Percentiles rank a stretch among this genome's conserved stretches.
These are phyloP conservation scores for Delphinella strobiligena DNA, from an alignment of 2,329 filamentous ascomycete species.

Conservation along the genomic window DNA sequence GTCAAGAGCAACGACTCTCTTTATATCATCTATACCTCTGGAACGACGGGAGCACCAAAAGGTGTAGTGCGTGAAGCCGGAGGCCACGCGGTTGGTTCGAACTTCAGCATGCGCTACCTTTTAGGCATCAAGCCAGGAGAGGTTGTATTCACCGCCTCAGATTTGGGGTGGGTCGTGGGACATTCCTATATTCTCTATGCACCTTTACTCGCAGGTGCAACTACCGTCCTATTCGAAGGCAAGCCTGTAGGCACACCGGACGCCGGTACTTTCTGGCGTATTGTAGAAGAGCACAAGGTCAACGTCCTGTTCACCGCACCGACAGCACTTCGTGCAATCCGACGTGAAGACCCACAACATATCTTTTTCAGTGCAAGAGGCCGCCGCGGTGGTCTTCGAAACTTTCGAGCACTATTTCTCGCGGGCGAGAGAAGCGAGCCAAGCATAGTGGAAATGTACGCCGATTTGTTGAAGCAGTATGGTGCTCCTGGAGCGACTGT, in stretches of 20 bases:
- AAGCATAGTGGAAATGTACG: slow-evolving; percentile 70
- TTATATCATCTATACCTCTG: slow-evolving; percentile 86
- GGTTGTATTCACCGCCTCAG: slow-evolving; percentile 67
- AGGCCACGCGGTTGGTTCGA: slow-evolving; percentile 75
- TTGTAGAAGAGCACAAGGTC: slow-evolving; percentile 73
- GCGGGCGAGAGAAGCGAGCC: slow-evolving; percentile 86
- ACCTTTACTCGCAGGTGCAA: slow-evolving; percentile 71
- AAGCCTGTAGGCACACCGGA: slow-evolving; percentile 86
- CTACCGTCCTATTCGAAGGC: slow-evolving; percentile 85
- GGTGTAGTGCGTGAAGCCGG: slow-evolving; percentile 73
- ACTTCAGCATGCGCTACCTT: slow-evolving; percentile 69
- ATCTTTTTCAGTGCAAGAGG: slow-evolving; percentile 52
- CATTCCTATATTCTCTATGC: slow-evolving; percentile 83
- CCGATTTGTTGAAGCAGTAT: slow-evolving; percentile 56
- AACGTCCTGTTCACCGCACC: slow-evolving; percentile 79
- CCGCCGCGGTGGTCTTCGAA: slow-evolving; percentile 55
- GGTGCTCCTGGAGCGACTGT: slow-evolving; percentile 51
- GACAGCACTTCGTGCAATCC: slow-evolving; percentile 75
- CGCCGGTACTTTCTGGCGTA: slow-evolving; percentile 77
- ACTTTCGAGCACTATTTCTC: slow-evolving; percentile 64
- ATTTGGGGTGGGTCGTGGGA: slow-evolving; percentile 88
- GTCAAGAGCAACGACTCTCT: slow-evolving; percentile 65
- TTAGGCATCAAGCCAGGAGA: slow-evolving; percentile 76
- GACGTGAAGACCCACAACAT: slow-evolving; percentile 72
- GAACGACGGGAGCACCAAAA: slow-evolving; percentile 73